Base-by-base conservation (phyloP, 2,329 filamentous ascomycete species). In the Juglanconis sp. region DNA sequence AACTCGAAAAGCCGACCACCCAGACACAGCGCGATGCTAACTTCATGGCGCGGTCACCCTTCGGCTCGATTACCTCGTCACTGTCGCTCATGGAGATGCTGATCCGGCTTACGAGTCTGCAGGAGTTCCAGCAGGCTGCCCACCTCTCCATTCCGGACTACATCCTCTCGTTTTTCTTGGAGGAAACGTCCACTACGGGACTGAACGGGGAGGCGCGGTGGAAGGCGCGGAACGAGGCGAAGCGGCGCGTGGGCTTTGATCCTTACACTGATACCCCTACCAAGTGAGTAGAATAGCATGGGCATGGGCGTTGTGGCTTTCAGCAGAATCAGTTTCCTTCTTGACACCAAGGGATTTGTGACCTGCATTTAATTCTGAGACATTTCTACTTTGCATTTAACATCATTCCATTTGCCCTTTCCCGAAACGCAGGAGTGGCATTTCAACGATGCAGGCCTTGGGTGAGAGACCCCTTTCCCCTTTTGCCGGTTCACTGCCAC, bases 111-210 rank as follows among this genome's bases (percentile, higher is more conserved):
- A 88, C 90, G 4, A 91, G 92, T 30, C 83, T 96, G 13, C 93
- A 96, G 71, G 92, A 96, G 76, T 96, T 95, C 72, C 90, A 96
- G 71, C 93, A 97, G 78, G 84, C 86, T 46, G 92, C 91, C 0
- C 92, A 96, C 68, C 82, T 96, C n/a, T 85, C 91, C 6, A 95
- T 96, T 63, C 90, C 90, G 1, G 93, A 97, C 70, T 91, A 96
- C 67, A 85, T 96, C 2, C 79, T 96, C 46, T 92, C 89, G 56
- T 96, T 96, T 76, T 97, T 96, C 76, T 79, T 97, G 15, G 82
- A 85, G 62, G 81, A 85, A 59, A 80, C 79, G 2, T 84, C 82
- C 6, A 81, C 80, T 2, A 82, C 80, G 4, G 79, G 82, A 0
- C 64, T 83, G 24, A 70, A 71, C 6, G 80, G 81, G 3, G 76